phyloP scores from a whole-genome alignment of 208 protist species.

The Wallacemonas sp. region DNA sequence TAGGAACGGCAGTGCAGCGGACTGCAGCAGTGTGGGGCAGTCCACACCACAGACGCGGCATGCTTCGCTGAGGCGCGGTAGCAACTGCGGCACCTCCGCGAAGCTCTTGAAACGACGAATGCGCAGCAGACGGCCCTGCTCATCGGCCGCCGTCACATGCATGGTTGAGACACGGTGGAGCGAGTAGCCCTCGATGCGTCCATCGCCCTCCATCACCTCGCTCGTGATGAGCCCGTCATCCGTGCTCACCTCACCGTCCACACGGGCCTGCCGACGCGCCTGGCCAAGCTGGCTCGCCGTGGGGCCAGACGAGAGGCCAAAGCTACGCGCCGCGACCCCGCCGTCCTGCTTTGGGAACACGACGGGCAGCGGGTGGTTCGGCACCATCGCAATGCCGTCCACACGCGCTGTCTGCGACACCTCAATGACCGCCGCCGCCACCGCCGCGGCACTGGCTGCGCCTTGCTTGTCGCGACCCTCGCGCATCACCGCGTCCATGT shows the following conservation, averaged over 20 bases:
- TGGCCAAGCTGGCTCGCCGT: slow-evolving; percentile 18
- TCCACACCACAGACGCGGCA: not conserved
- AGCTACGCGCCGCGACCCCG: slow-evolving; percentile 35
- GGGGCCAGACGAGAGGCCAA: slow-evolving; percentile 43
- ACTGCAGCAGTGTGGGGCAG: slow-evolving; percentile 83
- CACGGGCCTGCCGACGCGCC: slow-evolving; percentile 6
- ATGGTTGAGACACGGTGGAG: slow-evolving; percentile 31
- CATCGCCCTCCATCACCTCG: slow-evolving; percentile 48
- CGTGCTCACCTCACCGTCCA: slow-evolving; percentile 20
- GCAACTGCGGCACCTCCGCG: slow-evolving; percentile 27
- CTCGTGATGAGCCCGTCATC: slow-evolving; percentile 30
- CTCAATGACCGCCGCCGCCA: slow-evolving; percentile 64
- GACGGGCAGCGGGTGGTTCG: slow-evolving; percentile 53
- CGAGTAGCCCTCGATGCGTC: slow-evolving; percentile 23
- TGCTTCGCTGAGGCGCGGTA: slow-evolving; percentile 49
- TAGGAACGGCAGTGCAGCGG: slow-evolving; percentile 72
- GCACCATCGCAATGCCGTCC: slow-evolving; percentile 51
- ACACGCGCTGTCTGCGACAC: slow-evolving; percentile 32
- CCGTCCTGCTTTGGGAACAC: slow-evolving; percentile 51
- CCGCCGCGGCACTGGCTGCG: slow-evolving; percentile 54
- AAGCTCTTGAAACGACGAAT: slow-evolving; percentile 51
- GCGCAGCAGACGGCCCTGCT: slow-evolving; percentile 23
- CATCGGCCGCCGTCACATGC: slow-evolving; percentile 60
- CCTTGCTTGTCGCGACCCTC: slow-evolving; percentile 55
- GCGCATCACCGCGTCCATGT: slow-evolving; percentile 57